Conservation (phyloP, 2,329 filamentous ascomycete species). For the Aspergillus brunneoviolaceus region DNA sequence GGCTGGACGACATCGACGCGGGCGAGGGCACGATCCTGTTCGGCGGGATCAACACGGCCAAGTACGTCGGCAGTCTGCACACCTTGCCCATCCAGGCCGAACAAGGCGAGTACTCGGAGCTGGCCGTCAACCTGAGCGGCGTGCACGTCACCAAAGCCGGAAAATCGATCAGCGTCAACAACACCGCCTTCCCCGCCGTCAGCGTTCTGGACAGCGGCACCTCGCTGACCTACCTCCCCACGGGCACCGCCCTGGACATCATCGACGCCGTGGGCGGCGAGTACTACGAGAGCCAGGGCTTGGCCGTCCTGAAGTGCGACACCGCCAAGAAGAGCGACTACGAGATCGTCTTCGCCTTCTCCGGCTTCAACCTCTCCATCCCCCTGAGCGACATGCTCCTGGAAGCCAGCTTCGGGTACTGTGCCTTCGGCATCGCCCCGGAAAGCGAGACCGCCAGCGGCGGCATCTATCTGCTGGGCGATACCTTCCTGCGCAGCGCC, state of each 20-base stretch:
- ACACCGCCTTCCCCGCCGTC: slow-evolving; percentile 47
- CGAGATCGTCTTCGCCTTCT: slow-evolving; percentile 57
- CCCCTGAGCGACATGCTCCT: slow-evolving; percentile 48
- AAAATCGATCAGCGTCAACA: slow-evolving; percentile 13
- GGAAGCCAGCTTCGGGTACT: slow-evolving; percentile 49
- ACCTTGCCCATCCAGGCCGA: slow-evolving; percentile 62
- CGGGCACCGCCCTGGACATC: slow-evolving; percentile 49
- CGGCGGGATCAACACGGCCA: slow-evolving; percentile 66
- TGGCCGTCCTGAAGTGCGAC: slow-evolving; percentile 54
- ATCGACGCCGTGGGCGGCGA: slow-evolving; percentile 58
- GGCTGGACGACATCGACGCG: slow-evolving; percentile 67
- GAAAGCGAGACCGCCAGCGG: slow-evolving; percentile 39
- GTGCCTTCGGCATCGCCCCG: slow-evolving; percentile 67
- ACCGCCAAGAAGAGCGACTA: slow-evolving; percentile 46
- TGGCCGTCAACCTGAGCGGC: slow-evolving; percentile 65
- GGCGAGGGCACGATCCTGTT: slow-evolving; percentile 66
- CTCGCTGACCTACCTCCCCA: slow-evolving; percentile 66
- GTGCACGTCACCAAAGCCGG: slow-evolving; percentile 41
- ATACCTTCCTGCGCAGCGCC: slow-evolving; percentile 72
- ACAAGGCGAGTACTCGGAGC: slow-evolving; percentile 55
- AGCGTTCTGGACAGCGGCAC: slow-evolving; percentile 72
- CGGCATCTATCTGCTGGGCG: slow-evolving; percentile 64
- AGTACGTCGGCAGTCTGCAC: slow-evolving; percentile 59
- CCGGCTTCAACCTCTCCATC: slow-evolving; percentile 51
- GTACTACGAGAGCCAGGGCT: slow-evolving; percentile 51